These are phyloP conservation scores for Termitomyces heimii DNA, from an alignment of 768 basidiomycete genomes.

Conservation along the genomic window DNA sequence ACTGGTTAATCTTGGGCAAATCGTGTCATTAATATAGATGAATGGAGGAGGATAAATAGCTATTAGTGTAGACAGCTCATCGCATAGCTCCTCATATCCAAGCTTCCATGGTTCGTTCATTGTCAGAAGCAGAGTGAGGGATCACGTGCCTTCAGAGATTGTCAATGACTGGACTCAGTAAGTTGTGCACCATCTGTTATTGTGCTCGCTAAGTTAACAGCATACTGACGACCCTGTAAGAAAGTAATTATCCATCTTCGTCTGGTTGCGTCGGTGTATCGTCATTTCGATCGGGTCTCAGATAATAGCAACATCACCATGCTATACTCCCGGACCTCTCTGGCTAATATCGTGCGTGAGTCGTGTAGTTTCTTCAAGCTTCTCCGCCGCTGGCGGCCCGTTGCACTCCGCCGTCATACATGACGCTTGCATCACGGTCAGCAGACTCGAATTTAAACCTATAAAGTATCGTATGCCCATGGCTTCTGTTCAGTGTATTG, in stretches of 20 bases:
- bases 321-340: not conserved
- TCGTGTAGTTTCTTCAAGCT: not conserved
- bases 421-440: constrained; percentile 1
- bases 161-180: too few species aligned
- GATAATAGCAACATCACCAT: not conserved
- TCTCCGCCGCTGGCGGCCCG: constrained; percentile 7
- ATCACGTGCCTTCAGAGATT: not conserved
- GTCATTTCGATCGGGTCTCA: not conserved
- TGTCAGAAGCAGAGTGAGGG: not conserved
- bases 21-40: constrained; percentile 60
- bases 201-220: too few species aligned
- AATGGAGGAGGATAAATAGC: constrained; percentile 44
- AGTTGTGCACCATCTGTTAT: too few species aligned
- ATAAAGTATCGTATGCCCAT: not conserved
- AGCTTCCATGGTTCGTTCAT: not conserved
- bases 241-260: not conserved
- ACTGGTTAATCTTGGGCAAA: constrained; percentile 39
- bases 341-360: not conserved
- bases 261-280: not conserved
- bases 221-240: not conserved
- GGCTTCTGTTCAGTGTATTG: not conserved
- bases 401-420: not conserved
- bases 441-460: constrained; percentile 2
- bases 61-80: constrained; percentile 24
- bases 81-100: constrained; percentile 16